Percentiles rank a stretch among this genome's conserved stretches.
phyloP scores from a whole-genome alignment of 768 basidiomycete genomes.

The Multifurca ochricompacta region DNA sequence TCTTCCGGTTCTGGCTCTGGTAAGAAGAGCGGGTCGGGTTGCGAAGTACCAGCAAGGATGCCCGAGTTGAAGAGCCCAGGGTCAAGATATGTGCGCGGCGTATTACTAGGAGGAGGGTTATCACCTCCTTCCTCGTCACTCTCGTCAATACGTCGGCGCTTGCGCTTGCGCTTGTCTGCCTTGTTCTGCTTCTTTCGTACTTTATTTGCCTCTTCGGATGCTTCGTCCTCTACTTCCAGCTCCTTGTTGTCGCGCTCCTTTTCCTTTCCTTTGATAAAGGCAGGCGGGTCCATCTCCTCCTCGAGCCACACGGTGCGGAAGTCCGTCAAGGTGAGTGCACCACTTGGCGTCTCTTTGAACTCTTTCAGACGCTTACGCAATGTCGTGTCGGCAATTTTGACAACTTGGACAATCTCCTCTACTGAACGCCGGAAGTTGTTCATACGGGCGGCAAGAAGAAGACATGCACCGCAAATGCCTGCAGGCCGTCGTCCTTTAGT shows the following conservation, averaged over 20 bases:
- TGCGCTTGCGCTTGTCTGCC: constrained; percentile 31
- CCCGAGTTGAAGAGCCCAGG: constrained; percentile 55
- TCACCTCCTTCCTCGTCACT: constrained; percentile 32
- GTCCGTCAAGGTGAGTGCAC: constrained; percentile 77
- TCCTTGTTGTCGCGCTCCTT: constrained; percentile 52
- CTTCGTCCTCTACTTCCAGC: constrained; percentile 29
- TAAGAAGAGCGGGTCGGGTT: constrained; percentile 29
- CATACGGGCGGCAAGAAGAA: constrained; percentile 95
- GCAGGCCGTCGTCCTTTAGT: constrained; percentile 90
- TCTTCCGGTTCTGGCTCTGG: constrained; percentile 34
- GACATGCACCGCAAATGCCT: constrained; percentile 93
- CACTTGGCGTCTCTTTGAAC: constrained; percentile 86
- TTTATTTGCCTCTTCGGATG: constrained; percentile 24
- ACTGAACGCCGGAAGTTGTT: constrained; percentile 92
- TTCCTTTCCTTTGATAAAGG: constrained; percentile 71
- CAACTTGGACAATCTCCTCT: constrained; percentile 96
- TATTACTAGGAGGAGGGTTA: constrained; percentile 21
- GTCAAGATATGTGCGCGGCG: constrained; percentile 35
- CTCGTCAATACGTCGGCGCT: constrained; percentile 32
- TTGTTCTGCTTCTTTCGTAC: constrained; percentile 27
- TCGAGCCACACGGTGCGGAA: constrained; percentile 88
- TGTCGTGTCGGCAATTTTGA: constrained; percentile 97
- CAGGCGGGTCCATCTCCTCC: constrained; percentile 88
- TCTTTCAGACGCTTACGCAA: constrained; percentile 89
- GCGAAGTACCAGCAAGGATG: constrained; percentile 52